Percentiles rank a stretch among this genome's conserved stretches.
These are phyloP conservation scores for Chamaecyparis obtusa DNA, from an alignment of 75 land plant genomes.

Conservation along the genomic window DNA sequence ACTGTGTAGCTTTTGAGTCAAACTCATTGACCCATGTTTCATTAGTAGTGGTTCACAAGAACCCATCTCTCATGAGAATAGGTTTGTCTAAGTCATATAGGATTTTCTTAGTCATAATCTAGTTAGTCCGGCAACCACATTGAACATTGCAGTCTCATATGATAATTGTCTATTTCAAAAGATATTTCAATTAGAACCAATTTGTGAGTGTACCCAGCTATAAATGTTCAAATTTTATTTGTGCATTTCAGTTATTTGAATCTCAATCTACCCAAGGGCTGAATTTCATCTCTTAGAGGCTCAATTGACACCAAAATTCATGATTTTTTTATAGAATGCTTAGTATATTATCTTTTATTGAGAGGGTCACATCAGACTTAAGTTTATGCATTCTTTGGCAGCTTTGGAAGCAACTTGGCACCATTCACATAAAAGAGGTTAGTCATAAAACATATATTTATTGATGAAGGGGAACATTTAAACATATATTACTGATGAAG, in stretches of 20 bases:
- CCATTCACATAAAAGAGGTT: neutral
- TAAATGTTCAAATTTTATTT: neutral
- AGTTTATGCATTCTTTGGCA: neutral
- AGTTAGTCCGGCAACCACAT: neutral
- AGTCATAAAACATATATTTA: neutral
- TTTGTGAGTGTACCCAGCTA: neutral
- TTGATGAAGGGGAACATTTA: neutral
- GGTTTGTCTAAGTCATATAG: neutral
- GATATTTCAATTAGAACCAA: neutral
- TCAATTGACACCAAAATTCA: neutral
- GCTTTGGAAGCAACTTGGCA: neutral
- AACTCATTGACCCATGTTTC: too few relatives aligned
- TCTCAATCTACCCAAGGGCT: neutral
- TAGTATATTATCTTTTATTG: neutral
- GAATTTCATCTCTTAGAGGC: neutral
- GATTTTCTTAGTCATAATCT: neutral
- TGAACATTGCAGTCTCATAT: neutral
- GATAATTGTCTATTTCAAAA: neutral
- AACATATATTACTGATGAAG: neutral
- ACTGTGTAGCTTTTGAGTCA: too few relatives aligned
- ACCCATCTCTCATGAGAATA: too few relatives aligned
- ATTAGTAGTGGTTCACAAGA: too few relatives aligned
- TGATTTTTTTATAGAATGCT: neutral
- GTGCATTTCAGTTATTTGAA: neutral
- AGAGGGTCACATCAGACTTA: neutral